Percentiles rank a stretch among this genome's conserved stretches.
These are phyloP conservation scores for Rhynchospora pubera DNA, from an alignment of 176 grass and related monocot species.

Conservation along the genomic window DNA sequence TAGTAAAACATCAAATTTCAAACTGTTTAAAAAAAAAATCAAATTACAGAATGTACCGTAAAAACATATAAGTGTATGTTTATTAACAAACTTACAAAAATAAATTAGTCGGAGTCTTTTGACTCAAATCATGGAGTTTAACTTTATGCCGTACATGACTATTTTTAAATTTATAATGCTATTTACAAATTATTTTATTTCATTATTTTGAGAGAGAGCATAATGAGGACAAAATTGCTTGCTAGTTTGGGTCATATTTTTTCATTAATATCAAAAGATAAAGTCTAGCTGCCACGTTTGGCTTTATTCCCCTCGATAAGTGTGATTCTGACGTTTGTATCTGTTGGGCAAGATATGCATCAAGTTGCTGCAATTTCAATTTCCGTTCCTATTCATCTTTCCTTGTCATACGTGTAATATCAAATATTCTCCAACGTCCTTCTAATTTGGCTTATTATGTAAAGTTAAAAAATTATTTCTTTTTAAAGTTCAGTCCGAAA, in stretches of 20 bases:
- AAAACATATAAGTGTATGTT: too few relatives aligned
- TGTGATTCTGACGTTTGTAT: neutral
- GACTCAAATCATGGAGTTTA: too few relatives aligned
- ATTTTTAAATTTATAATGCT: too few relatives aligned
- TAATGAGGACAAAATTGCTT: neutral
- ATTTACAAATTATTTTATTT: too few relatives aligned
- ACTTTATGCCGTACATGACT: too few relatives aligned
- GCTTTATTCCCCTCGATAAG: neutral
- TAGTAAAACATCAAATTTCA: too few relatives aligned
- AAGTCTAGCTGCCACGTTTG: neutral
- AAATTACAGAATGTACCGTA: too few relatives aligned
- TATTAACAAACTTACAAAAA: too few relatives aligned
- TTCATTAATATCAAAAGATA: neutral
- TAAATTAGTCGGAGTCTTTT: too few relatives aligned
- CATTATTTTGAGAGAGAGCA: too few relatives aligned
- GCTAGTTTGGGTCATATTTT: neutral
- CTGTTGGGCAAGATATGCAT: neutral
- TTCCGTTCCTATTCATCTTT: neutral
- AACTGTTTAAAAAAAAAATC: too few relatives aligned
- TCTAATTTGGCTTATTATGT: neutral
- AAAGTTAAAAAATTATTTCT: too few relatives aligned
- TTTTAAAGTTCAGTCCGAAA: neutral
- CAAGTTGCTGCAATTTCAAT: neutral
- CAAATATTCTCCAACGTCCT: neutral
- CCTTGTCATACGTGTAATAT: neutral